Conservation (phyloP, 1,284 basidiomycete species). For the Inonotus hispidus region DNA sequence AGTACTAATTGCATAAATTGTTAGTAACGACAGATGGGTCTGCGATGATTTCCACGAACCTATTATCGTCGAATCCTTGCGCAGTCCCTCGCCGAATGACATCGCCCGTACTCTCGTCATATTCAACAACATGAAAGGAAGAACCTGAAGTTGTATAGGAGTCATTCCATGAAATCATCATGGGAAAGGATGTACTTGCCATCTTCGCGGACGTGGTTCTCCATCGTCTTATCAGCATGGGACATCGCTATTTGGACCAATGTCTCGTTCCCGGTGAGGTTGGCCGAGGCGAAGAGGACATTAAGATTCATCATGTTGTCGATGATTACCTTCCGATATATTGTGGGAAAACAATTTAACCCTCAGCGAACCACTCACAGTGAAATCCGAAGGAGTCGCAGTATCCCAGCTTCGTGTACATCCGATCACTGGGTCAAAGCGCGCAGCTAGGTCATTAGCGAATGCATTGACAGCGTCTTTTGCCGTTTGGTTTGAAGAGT, state of each 20-base stretch:
- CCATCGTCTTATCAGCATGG: constrained; percentile 22
- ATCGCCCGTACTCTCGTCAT: constrained; percentile 54
- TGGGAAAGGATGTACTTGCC: constrained; percentile 21
- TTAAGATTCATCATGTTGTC: constrained; percentile 26
- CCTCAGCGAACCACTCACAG: constrained; percentile 8
- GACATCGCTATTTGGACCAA: constrained; percentile 22
- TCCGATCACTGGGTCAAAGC: constrained; percentile 41
- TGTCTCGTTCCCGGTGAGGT: constrained; percentile 22
- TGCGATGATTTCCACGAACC: constrained; percentile 26
- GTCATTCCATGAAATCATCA: background rate
- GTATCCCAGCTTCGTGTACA: constrained; percentile 37
- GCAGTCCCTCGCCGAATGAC: constrained; percentile 51
- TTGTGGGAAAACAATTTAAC: background rate
- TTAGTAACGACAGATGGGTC: background rate
- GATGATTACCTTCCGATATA: constrained; percentile 21
- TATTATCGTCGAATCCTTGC: constrained; percentile 57
- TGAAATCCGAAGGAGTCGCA: constrained; percentile 18
- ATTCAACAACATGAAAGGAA: constrained; percentile 65
- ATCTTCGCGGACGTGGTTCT: constrained; percentile 23
- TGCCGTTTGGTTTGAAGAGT: constrained; percentile 41
- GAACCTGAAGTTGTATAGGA: constrained; percentile 33
- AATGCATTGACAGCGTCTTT: constrained; percentile 39
- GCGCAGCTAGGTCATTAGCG: constrained; percentile 38
- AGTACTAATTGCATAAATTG: constrained; percentile 38
- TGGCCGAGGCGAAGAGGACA: constrained; percentile 21